phyloP scores from a whole-genome alignment of 768 basidiomycete species.

The Kwoniella shandongensis region DNA sequence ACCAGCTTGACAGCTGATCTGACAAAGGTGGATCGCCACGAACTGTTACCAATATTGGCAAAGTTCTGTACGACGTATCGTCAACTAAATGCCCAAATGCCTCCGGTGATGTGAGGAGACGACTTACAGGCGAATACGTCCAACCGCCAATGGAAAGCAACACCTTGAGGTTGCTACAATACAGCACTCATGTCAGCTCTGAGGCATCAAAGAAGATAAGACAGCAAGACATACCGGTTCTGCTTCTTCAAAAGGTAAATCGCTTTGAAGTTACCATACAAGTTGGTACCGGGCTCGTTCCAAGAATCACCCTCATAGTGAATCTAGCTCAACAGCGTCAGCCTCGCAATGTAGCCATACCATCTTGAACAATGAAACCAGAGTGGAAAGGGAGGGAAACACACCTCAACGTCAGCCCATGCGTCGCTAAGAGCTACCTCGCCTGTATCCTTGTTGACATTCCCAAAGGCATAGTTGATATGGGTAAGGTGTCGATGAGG shows the following conservation, averaged over 20 bases:
- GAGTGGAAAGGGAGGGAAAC: not conserved
- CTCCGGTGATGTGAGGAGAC: not conserved
- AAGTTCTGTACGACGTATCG: slow-evolving; percentile 59
- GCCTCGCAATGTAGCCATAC: not conserved
- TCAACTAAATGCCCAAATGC: not conserved
- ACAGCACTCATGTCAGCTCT: not conserved
- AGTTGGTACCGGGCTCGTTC: slow-evolving; percentile 85
- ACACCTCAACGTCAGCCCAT: slow-evolving; percentile 83
- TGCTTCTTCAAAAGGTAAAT: slow-evolving; percentile 86
- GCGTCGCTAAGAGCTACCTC: slow-evolving; percentile 83
- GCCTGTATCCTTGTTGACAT: slow-evolving; percentile 76
- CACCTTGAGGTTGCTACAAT: slow-evolving; percentile 59
- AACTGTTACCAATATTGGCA: slow-evolving; percentile 69
- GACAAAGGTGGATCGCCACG: slow-evolving; percentile 74
- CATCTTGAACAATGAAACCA: not conserved
- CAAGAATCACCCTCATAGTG: slow-evolving; percentile 94
- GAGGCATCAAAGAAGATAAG: slow-evolving; percentile 56
- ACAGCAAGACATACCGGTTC: slow-evolving; percentile 65
- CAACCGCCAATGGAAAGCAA: slow-evolving; percentile 90
- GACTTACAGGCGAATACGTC: slow-evolving; percentile 38
- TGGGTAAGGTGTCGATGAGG: slow-evolving; percentile 85
- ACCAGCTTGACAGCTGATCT: slow-evolving; percentile 71
- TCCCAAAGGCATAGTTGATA: slow-evolving; percentile 89
- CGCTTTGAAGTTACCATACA: slow-evolving; percentile 94
- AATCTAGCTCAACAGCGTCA: slow-evolving; percentile 62